Evolutionary conservation across 2,329 filamentous ascomycete genomes (phyloP), one percentile per base, ranked within the genome.

Genomic region (Rhynchosporium agropyri): DNA sequence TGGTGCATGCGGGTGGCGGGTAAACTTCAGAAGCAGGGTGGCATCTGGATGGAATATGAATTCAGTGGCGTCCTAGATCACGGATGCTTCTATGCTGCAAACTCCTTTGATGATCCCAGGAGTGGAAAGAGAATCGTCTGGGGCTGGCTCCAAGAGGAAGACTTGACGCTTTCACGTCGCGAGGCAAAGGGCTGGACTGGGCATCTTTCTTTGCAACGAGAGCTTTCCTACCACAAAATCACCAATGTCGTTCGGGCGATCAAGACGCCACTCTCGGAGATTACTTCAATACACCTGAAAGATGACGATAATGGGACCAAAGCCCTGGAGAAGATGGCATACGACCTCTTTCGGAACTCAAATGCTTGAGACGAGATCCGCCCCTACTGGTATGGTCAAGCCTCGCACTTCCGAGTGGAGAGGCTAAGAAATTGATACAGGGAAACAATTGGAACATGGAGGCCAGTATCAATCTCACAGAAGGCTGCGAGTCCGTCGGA

Each of bases 171-270:
- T 26, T 36, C 9, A 8, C 54, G 20, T 4, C 13, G 13, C 29
- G 36, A 36, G 58, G 31, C 64, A 10, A 57, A 69, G 58, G 64
- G 60, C 3, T 69, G 67, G 67, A 62, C 60, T 26, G 67, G 67
- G 26, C 65, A 58, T 55, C 43, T 68, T 7, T 28, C 54, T 12
- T 58, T 63, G 20, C 63, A 64, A 26, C 60, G 65, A 55, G 67
- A 68, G 48, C 12, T 69, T n/a, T 69, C 56, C 46, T 29, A 65
- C 40, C 61, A 67, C 28, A 55, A 63, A 6, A 43, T 60, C 26
- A 26, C 49, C 1, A n/a, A 60, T 2, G 40, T 15, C 31, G 28
- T 49, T 36, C n/a, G 20, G 28, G 48, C 48, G 6, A 10, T 51
- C 4, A n/a, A 51, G 5, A 31, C 31, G 13, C 42, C 42, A 3